Conservation (phyloP, 2,329 filamentous ascomycete genomes). For the Penicillium sp. region DNA sequence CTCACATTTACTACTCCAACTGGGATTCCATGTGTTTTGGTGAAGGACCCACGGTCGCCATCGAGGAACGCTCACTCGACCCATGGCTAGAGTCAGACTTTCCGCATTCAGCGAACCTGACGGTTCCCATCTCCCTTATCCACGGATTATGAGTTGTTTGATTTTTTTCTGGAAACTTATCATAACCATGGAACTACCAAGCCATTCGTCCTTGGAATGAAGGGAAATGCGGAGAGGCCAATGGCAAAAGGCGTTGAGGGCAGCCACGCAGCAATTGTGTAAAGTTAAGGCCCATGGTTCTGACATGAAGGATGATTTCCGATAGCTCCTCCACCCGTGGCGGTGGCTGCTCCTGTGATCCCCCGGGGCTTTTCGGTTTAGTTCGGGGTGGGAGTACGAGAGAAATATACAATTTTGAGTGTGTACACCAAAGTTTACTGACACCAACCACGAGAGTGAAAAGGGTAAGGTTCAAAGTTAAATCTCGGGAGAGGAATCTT, state of each 20-base stretch:
- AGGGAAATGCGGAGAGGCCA: conserved; percentile 16
- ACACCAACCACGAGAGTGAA: background rate
- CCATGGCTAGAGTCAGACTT: conserved; percentile 13
- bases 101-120: conserved; percentile 8
- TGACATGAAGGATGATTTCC: conserved; percentile 8
- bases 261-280: background rate
- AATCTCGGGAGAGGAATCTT: conserved; percentile 8
- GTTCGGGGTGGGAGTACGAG: background rate
- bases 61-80: conserved; percentile 13
- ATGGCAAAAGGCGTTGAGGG: background rate
- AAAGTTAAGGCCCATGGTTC: conserved; percentile 6
- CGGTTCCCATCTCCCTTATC: background rate
- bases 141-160: background rate
- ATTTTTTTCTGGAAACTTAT: conserved; percentile 13
- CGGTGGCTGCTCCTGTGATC: conserved; percentile 12
- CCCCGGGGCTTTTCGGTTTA: background rate
- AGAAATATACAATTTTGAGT: background rate
- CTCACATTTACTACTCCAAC: background rate
- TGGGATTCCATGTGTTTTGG: background rate
- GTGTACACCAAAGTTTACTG: background rate
- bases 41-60: conserved; percentile 15
- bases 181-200: conserved; percentile 7
- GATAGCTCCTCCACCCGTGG: conserved; percentile 15
- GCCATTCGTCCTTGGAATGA: conserved; percentile 3
- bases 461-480: conserved; percentile 13